These are phyloP conservation scores for Candida michaelii DNA, from an alignment of 805 yeast species.

Conservation along the genomic window DNA sequence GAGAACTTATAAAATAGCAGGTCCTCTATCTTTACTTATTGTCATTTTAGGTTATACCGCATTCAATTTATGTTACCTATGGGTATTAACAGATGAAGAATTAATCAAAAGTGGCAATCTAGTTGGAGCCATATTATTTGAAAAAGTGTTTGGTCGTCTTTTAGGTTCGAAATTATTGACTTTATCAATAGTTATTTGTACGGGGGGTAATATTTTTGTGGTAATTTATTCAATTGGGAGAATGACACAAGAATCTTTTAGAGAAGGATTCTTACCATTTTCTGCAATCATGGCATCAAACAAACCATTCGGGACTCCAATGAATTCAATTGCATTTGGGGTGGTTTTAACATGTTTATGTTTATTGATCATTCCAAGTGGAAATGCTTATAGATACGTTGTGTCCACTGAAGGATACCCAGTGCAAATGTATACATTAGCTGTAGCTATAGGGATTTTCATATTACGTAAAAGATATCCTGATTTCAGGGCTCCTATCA, in stretches of 20 bases:
- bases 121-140: constrained; percentile 58
- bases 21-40: constrained; percentile 52
- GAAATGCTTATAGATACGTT: constrained; percentile 51
- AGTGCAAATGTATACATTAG: constrained; percentile 46
- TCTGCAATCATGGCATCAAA: constrained; percentile 53
- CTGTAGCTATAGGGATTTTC: constrained; percentile 58
- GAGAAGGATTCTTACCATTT: constrained; percentile 62
- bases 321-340: constrained; percentile 49
- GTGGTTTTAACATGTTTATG: constrained; percentile 40
- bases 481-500: constrained; percentile 48
- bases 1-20: constrained; percentile 58
- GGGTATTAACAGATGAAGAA: constrained; percentile 54
- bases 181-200: constrained; percentile 56
- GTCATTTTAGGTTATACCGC: constrained; percentile 50
- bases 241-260: constrained; percentile 62
- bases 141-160: constrained; percentile 51
- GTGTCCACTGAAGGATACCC: constrained; percentile 55
- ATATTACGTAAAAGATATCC: constrained; percentile 52
- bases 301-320: constrained; percentile 56
- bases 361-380: constrained; percentile 42
- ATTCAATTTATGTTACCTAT: constrained; percentile 57
- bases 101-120: constrained; percentile 55
- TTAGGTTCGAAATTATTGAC: constrained; percentile 57
- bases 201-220: constrained; percentile 64
- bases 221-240: constrained; percentile 59